Conservation (phyloP, 345 rosid species). For the Aquilaria yunnanensis region DNA sequence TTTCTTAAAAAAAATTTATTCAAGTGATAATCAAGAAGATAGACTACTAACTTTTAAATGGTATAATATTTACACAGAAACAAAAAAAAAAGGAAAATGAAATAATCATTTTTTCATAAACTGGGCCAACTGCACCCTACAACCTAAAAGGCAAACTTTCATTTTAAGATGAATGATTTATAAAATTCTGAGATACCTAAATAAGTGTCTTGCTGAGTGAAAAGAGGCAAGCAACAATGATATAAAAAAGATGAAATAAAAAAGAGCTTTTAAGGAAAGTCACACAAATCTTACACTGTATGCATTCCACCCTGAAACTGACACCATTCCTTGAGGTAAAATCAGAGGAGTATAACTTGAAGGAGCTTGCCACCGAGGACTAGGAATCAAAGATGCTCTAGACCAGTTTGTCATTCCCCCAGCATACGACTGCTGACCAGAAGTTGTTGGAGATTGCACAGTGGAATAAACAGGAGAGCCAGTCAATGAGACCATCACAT, state of each 20-base stretch:
- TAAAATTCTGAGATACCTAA: too few species aligned
- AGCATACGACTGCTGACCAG: conserved; percentile 64
- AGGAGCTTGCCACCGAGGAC: conserved; percentile 97
- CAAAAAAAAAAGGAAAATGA: too few species aligned
- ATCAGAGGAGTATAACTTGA: conserved; percentile 75
- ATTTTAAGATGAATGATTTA: too few species aligned
- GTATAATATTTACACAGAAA: too few species aligned
- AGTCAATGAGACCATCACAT: conserved; percentile 67
- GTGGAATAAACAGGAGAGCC: conserved; percentile 76
- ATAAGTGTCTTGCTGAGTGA: too few species aligned
- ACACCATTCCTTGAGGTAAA: conserved; percentile 83
- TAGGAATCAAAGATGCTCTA: conserved; percentile 79
- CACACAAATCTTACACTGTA: conserved; percentile 56
- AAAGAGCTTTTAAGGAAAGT: neutral
- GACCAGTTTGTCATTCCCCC: conserved; percentile 78
- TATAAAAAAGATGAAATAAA: too few species aligned
- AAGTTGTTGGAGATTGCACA: conserved; percentile 66
- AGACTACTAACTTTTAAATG: too few species aligned
- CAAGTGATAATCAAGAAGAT: too few species aligned
- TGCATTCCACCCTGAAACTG: conserved; percentile 92
- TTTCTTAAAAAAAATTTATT: too few species aligned
- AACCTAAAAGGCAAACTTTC: too few species aligned
- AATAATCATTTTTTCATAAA: too few species aligned
- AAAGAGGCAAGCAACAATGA: too few species aligned
- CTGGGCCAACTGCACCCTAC: neutral